phyloP scores from a whole-genome alignment of 192 early-diverging fungal species.

The Rhizophagus prolifer region DNA sequence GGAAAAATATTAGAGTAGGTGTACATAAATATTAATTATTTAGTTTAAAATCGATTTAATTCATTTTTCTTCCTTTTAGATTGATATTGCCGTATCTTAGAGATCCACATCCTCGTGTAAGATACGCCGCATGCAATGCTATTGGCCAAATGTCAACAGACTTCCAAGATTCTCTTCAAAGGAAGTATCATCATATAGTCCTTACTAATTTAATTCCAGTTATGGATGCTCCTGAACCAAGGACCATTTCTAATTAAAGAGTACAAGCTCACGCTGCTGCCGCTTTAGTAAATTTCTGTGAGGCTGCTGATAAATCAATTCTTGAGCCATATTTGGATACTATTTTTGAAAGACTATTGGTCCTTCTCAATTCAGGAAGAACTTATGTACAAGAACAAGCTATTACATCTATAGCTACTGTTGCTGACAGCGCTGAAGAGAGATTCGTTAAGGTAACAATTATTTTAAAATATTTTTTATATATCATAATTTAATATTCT shows the following conservation, averaged over 20 bases:
- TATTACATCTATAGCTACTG: conserved; percentile 95
- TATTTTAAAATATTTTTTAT: background rate
- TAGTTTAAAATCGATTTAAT: background rate
- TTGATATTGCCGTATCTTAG: conserved; percentile 78
- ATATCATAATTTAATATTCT: background rate
- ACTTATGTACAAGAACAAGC: conserved; percentile 99
- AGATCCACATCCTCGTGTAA: conserved; percentile 93
- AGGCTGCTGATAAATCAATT: conserved; percentile 79
- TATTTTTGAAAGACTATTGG: conserved; percentile 83
- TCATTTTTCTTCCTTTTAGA: conserved; percentile 16
- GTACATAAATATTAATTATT: background rate
- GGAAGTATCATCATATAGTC: conserved; percentile 68
- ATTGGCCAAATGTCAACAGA: conserved; percentile 98
- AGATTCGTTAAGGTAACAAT: conserved; percentile 66
- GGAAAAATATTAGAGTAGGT: conserved; percentile 67
- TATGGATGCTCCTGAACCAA: conserved; percentile 64
- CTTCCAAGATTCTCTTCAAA: conserved; percentile 80
- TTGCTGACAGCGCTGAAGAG: conserved; percentile 93
- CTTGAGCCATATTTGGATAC: conserved; percentile 88
- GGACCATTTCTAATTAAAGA: conserved; percentile 48
- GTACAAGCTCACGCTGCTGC: conserved; percentile 96
- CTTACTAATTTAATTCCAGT: conserved; percentile 79
- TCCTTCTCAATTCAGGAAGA: conserved; percentile 79
- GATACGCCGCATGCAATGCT: conserved; percentile 94
- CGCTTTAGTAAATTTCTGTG: conserved; percentile 97